Evolutionary conservation across 148 eudicot species (phyloP).

Genomic region (Fallopia convolvulus): DNA sequence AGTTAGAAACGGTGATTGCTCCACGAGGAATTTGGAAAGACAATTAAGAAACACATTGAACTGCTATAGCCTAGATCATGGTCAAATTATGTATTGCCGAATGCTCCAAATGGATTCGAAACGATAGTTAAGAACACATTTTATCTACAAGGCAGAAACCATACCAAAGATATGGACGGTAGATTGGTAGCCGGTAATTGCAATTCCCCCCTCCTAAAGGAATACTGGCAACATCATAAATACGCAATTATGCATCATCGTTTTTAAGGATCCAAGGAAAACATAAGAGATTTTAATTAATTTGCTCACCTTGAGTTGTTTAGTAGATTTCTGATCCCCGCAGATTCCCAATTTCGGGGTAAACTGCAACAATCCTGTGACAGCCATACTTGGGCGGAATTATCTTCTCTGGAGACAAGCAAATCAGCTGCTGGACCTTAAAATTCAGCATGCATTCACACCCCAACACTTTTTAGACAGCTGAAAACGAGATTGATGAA

Average conservation of each 20-base stretch:
- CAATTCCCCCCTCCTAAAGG: not conserved
- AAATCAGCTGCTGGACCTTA: not conserved
- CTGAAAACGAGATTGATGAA: not conserved
- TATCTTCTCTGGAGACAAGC: not conserved
- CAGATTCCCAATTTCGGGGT: not conserved
- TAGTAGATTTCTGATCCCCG: not conserved
- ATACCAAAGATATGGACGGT: slow-evolving; percentile 2
- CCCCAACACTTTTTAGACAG: not conserved
- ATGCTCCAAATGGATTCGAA: not conserved
- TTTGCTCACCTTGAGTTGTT: not conserved
- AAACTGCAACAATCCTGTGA: slow-evolving; percentile 5
- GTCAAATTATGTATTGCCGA: not conserved
- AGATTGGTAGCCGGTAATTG: not conserved
- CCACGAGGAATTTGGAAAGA: not conserved
- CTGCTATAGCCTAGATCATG: not conserved
- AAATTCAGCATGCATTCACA: not conserved
- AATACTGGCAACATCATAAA: not conserved
- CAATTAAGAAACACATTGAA: not conserved
- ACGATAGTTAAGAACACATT: not conserved
- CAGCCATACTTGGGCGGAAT: slow-evolving; percentile 5
- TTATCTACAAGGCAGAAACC: not conserved
- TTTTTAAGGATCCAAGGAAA: not conserved
- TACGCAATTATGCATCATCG: not conserved
- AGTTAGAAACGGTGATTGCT: not conserved
- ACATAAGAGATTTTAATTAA: not conserved